A percentile compares a stretch with the other conserved stretches of the same genome.
Conservation (phyloP, 2,329 filamentous ascomycete species). For the Sclerotinia subarctica region DNA sequence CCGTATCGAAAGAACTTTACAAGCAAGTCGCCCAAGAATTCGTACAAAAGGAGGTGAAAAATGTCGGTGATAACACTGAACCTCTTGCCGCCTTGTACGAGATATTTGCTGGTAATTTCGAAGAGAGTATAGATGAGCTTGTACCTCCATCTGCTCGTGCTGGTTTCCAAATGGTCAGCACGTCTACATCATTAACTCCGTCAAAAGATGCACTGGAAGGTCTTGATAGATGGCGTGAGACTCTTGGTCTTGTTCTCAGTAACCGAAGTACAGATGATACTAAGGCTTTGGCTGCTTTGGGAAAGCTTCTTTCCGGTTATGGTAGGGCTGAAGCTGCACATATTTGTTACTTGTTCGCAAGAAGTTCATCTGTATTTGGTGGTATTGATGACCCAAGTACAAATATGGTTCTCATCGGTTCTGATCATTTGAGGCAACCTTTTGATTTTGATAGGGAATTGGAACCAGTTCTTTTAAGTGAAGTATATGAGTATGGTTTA, state of each 20-base stretch:
- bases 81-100: constrained; percentile 90
- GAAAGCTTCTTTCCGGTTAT: constrained; percentile 79
- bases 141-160: constrained; percentile 90
- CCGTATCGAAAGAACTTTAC: constrained; percentile 77
- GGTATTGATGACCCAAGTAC: constrained; percentile 78
- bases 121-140: constrained; percentile 93
- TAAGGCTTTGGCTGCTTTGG: constrained; percentile 73
- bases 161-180: constrained; percentile 86
- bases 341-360: constrained; percentile 87
- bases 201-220: constrained; percentile 76
- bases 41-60: constrained; percentile 89
- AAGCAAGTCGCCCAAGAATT: constrained; percentile 95
- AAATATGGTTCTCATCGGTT: constrained; percentile 79
- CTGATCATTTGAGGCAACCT: constrained; percentile 70
- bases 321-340: constrained; percentile 88
- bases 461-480: constrained; percentile 88
- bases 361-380: constrained; percentile 66
- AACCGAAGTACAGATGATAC: constrained; percentile 82
- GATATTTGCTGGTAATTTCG: constrained; percentile 87
- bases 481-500: constrained; percentile 89
- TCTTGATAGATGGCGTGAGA: constrained; percentile 91
- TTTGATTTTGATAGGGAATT: constrained; percentile 74
- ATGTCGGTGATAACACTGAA: constrained; percentile 73
- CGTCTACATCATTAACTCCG: constrained; percentile 57
- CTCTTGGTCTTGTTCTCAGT: constrained; percentile 77